A percentile compares a stretch with the other conserved stretches of the same genome.
phyloP scores from a whole-genome alignment of 2,329 filamentous ascomycete species.

The Fusarium sp. region DNA sequence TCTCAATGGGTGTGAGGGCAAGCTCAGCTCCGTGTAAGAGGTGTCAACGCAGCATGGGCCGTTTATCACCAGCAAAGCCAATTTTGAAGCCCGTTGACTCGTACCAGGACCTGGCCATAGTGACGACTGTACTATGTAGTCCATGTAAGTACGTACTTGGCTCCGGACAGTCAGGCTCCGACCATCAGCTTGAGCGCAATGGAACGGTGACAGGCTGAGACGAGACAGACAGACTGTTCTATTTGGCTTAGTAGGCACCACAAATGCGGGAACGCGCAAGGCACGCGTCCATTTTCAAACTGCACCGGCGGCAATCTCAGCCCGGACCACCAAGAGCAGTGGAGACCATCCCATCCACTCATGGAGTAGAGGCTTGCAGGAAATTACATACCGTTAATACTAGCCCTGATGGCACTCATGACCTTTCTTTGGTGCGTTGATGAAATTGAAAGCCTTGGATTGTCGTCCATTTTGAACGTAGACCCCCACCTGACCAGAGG shows the following conservation, averaged over 20 bases:
- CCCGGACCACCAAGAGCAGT: conserved; percentile 34
- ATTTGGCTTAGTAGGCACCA: conserved; percentile 13
- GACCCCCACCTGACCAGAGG: conserved; percentile 41
- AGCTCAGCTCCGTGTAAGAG: conserved; percentile 1
- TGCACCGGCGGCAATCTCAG: conserved; percentile 46
- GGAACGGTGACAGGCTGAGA: conserved; percentile 44
- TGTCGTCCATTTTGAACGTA: conserved; percentile 19
- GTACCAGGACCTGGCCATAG: conserved; percentile 27
- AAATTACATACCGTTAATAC: conserved; percentile 31
- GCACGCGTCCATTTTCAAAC: conserved; percentile 42
- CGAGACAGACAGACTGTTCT: conserved; percentile 39
- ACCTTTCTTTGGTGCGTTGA: conserved; percentile 15
- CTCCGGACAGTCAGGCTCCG: conserved; percentile 23
- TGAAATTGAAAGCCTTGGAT: conserved; percentile 37
- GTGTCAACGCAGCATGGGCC: conserved; percentile 20
- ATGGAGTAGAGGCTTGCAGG: conserved; percentile 36
- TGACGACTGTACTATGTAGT: conserved; percentile 29
- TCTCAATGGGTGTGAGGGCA: conserved; percentile 7
- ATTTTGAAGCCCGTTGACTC: conserved; percentile 5
- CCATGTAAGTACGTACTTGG: conserved; percentile 8
- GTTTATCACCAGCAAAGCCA: conserved; percentile 21
- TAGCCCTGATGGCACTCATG: conserved; percentile 28
- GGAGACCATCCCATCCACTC: conserved; percentile 19
- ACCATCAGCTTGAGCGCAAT: conserved; percentile 37
- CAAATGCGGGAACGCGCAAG: conserved; percentile 36